These are phyloP conservation scores for Graphilbum fragrans DNA, from an alignment of 2,329 filamentous ascomycete genomes.

Conservation along the genomic window DNA sequence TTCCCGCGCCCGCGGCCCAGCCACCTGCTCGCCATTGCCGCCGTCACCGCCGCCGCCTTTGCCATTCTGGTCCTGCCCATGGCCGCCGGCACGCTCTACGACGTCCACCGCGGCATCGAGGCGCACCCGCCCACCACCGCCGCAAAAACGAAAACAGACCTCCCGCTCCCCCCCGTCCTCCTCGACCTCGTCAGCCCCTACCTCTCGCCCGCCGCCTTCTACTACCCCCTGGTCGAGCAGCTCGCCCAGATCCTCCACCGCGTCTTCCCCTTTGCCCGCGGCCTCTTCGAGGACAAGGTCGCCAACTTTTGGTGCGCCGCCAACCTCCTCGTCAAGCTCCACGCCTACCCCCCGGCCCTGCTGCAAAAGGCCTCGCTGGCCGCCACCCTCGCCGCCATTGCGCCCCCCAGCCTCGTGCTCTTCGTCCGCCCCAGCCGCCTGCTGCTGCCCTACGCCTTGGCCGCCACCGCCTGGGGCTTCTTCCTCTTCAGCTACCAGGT, in stretches of 20 bases:
- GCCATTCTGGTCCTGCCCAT: constrained; percentile 65
- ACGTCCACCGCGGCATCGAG: constrained; percentile 22
- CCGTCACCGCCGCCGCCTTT: constrained; percentile 63
- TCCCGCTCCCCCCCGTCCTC: constrained; percentile 42
- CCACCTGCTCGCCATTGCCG: constrained; percentile 62
- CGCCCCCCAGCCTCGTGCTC: constrained; percentile 67
- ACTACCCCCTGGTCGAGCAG: constrained; percentile 68
- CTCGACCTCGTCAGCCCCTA: too few species aligned
- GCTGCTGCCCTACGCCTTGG: constrained; percentile 67
- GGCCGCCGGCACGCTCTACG: not conserved
- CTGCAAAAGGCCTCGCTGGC: constrained; percentile 67
- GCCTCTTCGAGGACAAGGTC: constrained; percentile 96
- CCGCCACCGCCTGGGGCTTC: constrained; percentile 86
- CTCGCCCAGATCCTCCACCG: constrained; percentile 75
- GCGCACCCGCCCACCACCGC: constrained; percentile 49
- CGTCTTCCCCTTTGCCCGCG: constrained; percentile 93
- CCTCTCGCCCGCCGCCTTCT: constrained; percentile 52
- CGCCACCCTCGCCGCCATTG: constrained; percentile 63
- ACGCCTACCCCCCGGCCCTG: constrained; percentile 52
- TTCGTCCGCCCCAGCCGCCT: constrained; percentile 67
- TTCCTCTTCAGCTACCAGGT: constrained; percentile 98
- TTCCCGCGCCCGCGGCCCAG: constrained; percentile 56
- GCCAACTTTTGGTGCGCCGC: constrained; percentile 96
- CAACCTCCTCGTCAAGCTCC: constrained; percentile 81
- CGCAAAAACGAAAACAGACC: constrained; percentile 23